A percentile compares a stretch with the other conserved stretches of the same genome.
These are phyloP conservation scores for Populus hybrid DNA, from an alignment of 441 rosid species.

Conservation along the genomic window DNA sequence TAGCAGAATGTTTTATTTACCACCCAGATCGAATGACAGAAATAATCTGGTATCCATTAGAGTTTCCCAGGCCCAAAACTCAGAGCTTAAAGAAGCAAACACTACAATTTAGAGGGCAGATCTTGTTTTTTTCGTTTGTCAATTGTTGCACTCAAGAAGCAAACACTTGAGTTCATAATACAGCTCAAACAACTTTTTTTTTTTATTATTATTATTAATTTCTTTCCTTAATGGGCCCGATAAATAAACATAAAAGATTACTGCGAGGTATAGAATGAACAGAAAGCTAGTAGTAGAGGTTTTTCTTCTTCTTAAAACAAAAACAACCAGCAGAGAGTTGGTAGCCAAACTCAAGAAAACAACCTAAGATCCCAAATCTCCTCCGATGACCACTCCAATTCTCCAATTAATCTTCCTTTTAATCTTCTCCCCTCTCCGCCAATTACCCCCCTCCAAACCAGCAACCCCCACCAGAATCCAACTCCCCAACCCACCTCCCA, in stretches of 20 bases:
- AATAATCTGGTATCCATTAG: background rate
- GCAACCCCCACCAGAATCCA: constrained; percentile 15
- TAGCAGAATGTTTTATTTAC: background rate
- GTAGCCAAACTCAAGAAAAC: background rate
- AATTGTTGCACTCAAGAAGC: background rate
- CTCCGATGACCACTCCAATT: constrained; percentile 11
- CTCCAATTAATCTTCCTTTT: background rate
- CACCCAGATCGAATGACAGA: background rate
- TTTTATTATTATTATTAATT: no score
- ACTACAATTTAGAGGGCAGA: no score
- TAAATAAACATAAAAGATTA: no score
- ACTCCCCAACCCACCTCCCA: constrained; percentile 16
- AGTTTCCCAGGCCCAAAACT: background rate
- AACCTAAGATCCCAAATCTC: background rate
- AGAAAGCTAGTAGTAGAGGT: no score
- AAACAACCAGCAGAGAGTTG: background rate
- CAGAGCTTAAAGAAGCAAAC: no score
- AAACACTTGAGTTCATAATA: no score
- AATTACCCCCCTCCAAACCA: constrained; percentile 24
- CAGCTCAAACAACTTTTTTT: no score
- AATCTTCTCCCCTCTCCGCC: constrained; percentile 29
- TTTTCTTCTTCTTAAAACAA: no score
- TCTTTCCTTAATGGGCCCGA: no score
- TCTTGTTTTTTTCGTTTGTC: no score
- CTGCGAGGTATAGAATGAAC: no score